These are phyloP conservation scores for Fagus crenata DNA, from an alignment of 306 rosid species.

Conservation along the genomic window DNA sequence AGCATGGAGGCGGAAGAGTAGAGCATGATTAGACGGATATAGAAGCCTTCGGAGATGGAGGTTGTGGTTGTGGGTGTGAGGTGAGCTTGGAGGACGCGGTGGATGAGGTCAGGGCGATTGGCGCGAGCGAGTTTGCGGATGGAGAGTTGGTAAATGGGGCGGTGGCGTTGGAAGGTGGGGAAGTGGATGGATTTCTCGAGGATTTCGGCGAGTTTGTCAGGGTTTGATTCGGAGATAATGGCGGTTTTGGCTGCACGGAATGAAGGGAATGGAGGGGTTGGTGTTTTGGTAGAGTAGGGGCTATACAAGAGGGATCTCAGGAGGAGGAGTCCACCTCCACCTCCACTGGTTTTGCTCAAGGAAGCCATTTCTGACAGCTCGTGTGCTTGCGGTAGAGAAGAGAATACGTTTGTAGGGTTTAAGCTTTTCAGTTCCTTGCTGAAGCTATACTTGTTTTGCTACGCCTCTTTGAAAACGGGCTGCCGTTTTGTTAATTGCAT, in stretches of 20 bases:
- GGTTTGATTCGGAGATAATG: constrained; percentile 23
- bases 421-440: too few species aligned
- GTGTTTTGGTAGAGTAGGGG: constrained; percentile 4
- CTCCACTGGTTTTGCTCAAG: too few species aligned
- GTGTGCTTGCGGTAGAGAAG: too few species aligned
- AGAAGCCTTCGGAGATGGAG: constrained; percentile 22
- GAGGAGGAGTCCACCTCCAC: background rate
- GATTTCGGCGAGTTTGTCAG: constrained; percentile 25
- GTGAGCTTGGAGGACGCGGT: constrained; percentile 15
- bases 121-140: constrained; percentile 29
- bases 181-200: constrained; percentile 11
- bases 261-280: constrained; percentile 9
- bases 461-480: too few species aligned
- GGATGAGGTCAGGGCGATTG: constrained; percentile 27
- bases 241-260: constrained; percentile 28
- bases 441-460: too few species aligned
- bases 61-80: background rate
- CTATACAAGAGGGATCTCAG: background rate
- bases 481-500: too few species aligned
- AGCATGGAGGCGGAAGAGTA: constrained; percentile 23
- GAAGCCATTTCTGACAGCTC: too few species aligned
- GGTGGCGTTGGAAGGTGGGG: constrained; percentile 26
- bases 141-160: constrained; percentile 24
- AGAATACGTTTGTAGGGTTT: too few species aligned
- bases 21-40: constrained; percentile 30